These are phyloP conservation scores for Baorangia bicolor DNA, from an alignment of 768 basidiomycete species.

Conservation along the genomic window DNA sequence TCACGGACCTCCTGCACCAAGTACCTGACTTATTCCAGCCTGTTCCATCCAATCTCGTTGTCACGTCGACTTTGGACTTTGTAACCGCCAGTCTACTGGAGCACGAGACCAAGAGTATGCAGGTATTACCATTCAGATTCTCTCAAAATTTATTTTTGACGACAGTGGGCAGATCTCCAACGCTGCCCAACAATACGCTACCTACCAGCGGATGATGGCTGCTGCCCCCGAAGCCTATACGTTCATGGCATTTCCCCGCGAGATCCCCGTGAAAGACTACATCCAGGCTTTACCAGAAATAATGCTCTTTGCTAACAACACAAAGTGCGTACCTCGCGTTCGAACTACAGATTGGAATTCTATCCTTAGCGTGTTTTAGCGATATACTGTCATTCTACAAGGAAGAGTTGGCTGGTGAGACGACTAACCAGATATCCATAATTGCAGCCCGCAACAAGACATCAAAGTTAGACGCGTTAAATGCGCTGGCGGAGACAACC, in stretches of 20 bases:
- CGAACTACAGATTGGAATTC: neutral
- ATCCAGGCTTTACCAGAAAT: slow-evolving; percentile 37
- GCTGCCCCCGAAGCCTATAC: slow-evolving; percentile 33
- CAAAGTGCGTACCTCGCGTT: slow-evolving; percentile 31
- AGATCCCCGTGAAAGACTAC: slow-evolving; percentile 31
- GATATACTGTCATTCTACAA: slow-evolving; percentile 39
- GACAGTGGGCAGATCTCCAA: slow-evolving; percentile 2
- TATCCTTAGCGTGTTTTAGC: slow-evolving; percentile 13
- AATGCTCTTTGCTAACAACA: slow-evolving; percentile 24
- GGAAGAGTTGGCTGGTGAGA: slow-evolving; percentile 35
- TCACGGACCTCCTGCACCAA: slow-evolving; percentile 29
- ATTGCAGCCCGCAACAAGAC: slow-evolving; percentile 21
- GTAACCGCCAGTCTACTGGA: slow-evolving; percentile 34
- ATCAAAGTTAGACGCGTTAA: slow-evolving; percentile 28
- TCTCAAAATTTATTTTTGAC: neutral
- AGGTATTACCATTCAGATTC: slow-evolving; percentile 9
- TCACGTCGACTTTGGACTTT: slow-evolving; percentile 34
- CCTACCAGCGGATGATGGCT: slow-evolving; percentile 20
- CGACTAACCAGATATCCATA: slow-evolving; percentile 32
- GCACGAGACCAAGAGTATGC: slow-evolving; percentile 23
- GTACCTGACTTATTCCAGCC: slow-evolving; percentile 25
- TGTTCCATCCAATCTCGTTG: slow-evolving; percentile 32
- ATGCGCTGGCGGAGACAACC: slow-evolving; percentile 23
- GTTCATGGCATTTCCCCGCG: slow-evolving; percentile 33
- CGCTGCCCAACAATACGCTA: slow-evolving; percentile 17